Base-by-base conservation (phyloP, 768 basidiomycete genomes). In the Podaxis carcinomalis region DNA sequence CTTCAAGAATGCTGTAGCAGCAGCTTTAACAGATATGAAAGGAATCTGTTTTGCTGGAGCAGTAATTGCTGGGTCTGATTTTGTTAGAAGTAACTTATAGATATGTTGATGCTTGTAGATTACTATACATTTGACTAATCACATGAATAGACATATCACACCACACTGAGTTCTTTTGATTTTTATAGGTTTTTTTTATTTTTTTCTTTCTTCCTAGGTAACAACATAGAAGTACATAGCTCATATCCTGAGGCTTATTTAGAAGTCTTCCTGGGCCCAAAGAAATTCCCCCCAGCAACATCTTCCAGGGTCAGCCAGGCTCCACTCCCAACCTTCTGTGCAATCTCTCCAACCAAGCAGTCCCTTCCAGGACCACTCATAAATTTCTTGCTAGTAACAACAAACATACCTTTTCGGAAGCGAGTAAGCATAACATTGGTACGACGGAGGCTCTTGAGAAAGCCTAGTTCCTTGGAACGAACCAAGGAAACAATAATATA, bases 371-470 rank as follows among this genome's bases (percentile, higher is more conserved):
- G 67, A 9, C 80, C 80, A n/a, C 68, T 64, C 42, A 93, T 74
- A 68, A 93, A 93, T 16, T 74, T 74, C 64, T 76, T 75, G 66
- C 78, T 89, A 21, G 87, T 79, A 55, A 88, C 76, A 65, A 94
- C 88, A 61, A 85, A 85, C 90, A 93, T 93, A 32, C 85, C 87
- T 53, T 74, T 78, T 70, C 88, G 88, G 78, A 88, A 92, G 39
- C 92, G 83, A 51, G 86, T 88, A 6, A 93, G 85, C 90, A 94
- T 92, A 61, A 94, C 92, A 85, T 94, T 93, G 56, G 89, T 87
- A 16, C 92, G 80, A 28, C 87, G 80, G 9, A 79, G 64, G 66
- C 86, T 86, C 13, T 72, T 68, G 36, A 94, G 75, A 64, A 94
- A 94, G 4, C 92, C 92, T 51, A 88, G 74, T 3, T 77, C 79